Evolutionary conservation across 2,329 filamentous ascomycete species (phyloP).

Genomic region (Thermomyces lanuginosus): DNA sequence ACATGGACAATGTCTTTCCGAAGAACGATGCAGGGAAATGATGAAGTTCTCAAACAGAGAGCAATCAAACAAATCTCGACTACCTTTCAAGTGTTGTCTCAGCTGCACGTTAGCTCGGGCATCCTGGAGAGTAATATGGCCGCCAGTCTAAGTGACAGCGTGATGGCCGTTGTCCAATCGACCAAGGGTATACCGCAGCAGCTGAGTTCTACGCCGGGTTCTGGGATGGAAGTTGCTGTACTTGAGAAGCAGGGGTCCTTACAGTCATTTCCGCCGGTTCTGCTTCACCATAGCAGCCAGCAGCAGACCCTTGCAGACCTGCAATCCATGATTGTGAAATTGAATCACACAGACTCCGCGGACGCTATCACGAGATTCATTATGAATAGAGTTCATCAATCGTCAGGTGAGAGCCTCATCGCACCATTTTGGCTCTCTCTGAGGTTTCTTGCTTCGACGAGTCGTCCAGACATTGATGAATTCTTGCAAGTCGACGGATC

Average conservation of each 20-base stretch:
- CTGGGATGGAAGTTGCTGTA: conserved; percentile 14
- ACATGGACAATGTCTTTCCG: conserved; percentile 70
- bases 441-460: conserved; percentile 43
- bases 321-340: conserved; percentile 41
- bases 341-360: conserved; percentile 30
- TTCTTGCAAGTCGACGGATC: conserved; percentile 43
- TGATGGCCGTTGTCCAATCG: conserved; percentile 35
- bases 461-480: conserved; percentile 43
- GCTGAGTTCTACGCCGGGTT: conserved; percentile 10
- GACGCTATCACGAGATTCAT: conserved; percentile 46
- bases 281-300: conserved; percentile 51
- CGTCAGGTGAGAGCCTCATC: conserved; percentile 42
- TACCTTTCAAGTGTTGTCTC: conserved; percentile 49
- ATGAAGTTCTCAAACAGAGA: conserved; percentile 59
- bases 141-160: conserved; percentile 56
- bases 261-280: conserved; percentile 40
- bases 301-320: conserved; percentile 47
- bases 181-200: conserved; percentile 15
- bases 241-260: conserved; percentile 11
- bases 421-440: conserved; percentile 69
- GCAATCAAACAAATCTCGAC: conserved; percentile 62
- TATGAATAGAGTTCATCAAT: conserved; percentile 45
- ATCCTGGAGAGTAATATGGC: conserved; percentile 52
- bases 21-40: conserved; percentile 64
- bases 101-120: conserved; percentile 46